Evolutionary conservation across 1,139 yeast genomes (phyloP), one percentile per base, ranked within the genome.

Genomic region (Zygotorulaspora mrakii): DNA sequence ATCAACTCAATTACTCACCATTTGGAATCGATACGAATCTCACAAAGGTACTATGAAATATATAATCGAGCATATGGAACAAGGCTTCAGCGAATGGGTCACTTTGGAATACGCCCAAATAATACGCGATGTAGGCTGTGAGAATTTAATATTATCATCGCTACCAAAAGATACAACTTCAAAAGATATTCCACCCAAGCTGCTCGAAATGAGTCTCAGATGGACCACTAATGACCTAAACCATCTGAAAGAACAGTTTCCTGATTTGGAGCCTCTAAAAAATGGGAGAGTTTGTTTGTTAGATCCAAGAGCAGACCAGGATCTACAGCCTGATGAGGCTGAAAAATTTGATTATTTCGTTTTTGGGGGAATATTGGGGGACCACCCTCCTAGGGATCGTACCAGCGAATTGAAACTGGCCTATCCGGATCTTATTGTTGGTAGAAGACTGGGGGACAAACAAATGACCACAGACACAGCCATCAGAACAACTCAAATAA

Each of bases 381-480:
- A 89, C 49, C 96, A 89, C 64, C 97, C 97, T 6, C 94, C 96
- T 55, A 75, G 95, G 53, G 97, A 91, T 60, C 79, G 97, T 62
- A 91, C 98, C 2, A 94, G 91, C 1, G 89, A 88, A 53, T 73
- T 91, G 48, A 75, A 95, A 57, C 65, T 64, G 29, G 83, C 83
- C 55, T 81, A 88, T 54, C 95, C 87, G 0, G 46, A 55, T 27
- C 41, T 62, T 17, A 82, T 87, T 54, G 78, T 74, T 2, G 95
- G 96, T 10, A 79, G 91, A 64, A 74, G 95, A 59, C 70, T 91
- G 42, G 97, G 96, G 1, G 76, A 71, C 40, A 75, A 84, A 51
- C 98, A 91, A 60, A 89, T 91, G 97, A 87, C 97, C 17, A 91
- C 98, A 0, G 98, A 91, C 57, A 89, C 97, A 2, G 97, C 97